A percentile compares a stretch with the other conserved stretches of the same genome.
These are phyloP conservation scores for Trichophaea hybrida DNA, from an alignment of 2,329 filamentous ascomycete genomes.

Conservation along the genomic window DNA sequence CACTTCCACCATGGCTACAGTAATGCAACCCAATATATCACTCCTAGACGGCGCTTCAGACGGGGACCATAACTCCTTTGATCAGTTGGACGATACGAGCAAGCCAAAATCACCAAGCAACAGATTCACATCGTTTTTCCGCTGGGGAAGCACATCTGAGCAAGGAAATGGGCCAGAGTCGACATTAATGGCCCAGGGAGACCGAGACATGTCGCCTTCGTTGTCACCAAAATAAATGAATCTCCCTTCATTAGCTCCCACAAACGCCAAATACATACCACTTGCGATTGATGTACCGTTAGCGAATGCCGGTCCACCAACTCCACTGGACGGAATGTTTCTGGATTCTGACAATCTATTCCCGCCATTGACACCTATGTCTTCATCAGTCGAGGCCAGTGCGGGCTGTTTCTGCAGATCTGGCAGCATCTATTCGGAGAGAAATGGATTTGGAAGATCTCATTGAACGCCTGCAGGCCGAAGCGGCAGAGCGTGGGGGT, in stretches of 20 bases:
- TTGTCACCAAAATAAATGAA: too few species aligned
- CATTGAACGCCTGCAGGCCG: constrained; percentile 73
- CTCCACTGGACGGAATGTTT: too few species aligned
- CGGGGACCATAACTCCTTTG: too few species aligned
- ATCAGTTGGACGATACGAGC: constrained; percentile 15
- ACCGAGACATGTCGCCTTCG: too few species aligned
- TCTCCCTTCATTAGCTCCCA: constrained; percentile 9
- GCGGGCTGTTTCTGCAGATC: constrained; percentile 79
- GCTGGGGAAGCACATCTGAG: constrained; percentile 23
- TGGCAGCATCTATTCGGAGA: constrained; percentile 80
- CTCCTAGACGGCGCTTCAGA: too few species aligned
- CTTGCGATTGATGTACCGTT: constrained; percentile 22
- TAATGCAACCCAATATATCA: too few species aligned
- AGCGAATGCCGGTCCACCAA: constrained; percentile 21
- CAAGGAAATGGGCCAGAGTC: constrained; percentile 14
- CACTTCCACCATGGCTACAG: too few species aligned
- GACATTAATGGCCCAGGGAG: constrained; percentile 12
- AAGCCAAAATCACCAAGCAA: constrained; percentile 21
- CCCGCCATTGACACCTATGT: constrained; percentile 22
- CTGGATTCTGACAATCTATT: constrained; percentile 26
- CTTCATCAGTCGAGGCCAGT: constrained; percentile 36
- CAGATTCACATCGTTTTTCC: constrained; percentile 22
- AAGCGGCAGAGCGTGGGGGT: constrained; percentile 42
- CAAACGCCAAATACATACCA: constrained; percentile 12
- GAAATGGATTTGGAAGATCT: constrained; percentile 96